A percentile compares a stretch with the other conserved stretches of the same genome.
Conservation (phyloP, 805 yeast genomes). For the Candida argentea region DNA sequence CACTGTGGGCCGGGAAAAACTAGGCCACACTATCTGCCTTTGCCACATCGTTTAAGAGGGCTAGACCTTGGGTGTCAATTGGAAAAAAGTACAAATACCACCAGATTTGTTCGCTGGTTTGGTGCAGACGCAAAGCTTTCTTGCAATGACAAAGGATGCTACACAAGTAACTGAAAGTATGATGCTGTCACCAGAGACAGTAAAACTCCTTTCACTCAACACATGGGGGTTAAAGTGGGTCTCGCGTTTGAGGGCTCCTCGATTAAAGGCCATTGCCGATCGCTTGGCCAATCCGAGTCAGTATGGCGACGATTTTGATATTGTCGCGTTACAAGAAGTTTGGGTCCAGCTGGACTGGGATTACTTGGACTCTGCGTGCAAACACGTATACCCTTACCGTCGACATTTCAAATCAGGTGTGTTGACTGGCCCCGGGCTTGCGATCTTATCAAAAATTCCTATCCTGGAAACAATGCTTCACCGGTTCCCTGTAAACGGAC, state of each 20-base stretch:
- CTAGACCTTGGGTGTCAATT: too few species aligned
- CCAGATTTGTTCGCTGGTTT: too few species aligned
- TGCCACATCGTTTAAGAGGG: too few species aligned
- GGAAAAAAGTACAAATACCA: too few species aligned
- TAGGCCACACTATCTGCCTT: too few species aligned
- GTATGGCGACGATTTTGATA: constrained; percentile 45
- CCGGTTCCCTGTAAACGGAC: constrained; percentile 85
- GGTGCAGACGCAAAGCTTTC: too few species aligned
- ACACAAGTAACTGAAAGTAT: too few species aligned
- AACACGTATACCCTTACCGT: constrained; percentile 44
- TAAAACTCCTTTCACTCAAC: constrained; percentile 58
- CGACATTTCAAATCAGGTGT: constrained; percentile 78
- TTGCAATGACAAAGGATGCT: too few species aligned
- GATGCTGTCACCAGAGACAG: too few species aligned
- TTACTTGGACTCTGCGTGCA: constrained; percentile 39
- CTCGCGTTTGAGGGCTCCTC: constrained; percentile 53
- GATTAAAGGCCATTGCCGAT: constrained; percentile 69
- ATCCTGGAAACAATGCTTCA: constrained; percentile 70
- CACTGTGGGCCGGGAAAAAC: too few species aligned
- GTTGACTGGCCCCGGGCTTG: constrained; percentile 87
- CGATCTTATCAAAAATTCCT: constrained; percentile 74
- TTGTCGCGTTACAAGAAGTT: constrained; percentile 88
- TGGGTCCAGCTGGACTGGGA: constrained; percentile 88
- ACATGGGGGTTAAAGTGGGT: constrained; percentile 88
- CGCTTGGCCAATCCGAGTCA: constrained; percentile 38